These are phyloP conservation scores for Closterium sp. DNA, from an alignment of 139 green algal genomes.

Conservation along the genomic window DNA sequence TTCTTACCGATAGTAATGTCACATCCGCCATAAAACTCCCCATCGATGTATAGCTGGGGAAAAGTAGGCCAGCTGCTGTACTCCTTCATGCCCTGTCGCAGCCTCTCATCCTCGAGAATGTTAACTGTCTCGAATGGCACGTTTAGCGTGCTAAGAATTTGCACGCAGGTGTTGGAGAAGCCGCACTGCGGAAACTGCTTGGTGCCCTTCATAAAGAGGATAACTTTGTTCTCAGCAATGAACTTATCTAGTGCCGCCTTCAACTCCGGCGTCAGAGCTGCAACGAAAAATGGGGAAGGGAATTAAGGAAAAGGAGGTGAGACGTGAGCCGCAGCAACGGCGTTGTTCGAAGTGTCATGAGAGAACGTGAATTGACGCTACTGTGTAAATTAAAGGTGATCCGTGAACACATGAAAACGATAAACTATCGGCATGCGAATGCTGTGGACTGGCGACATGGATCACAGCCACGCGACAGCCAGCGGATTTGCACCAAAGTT, in stretches of 20 bases:
- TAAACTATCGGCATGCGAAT: background rate
- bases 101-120: slow-evolving; percentile 86
- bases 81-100: slow-evolving; percentile 62
- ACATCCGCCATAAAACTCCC: slow-evolving; percentile 93
- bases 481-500: background rate
- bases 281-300: background rate
- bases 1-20: slow-evolving; percentile 90
- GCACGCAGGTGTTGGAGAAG: slow-evolving; percentile 92
- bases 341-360: too few relatives aligned
- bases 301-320: background rate
- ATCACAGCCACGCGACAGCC: background rate
- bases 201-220: slow-evolving; percentile 93
- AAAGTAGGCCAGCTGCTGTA: slow-evolving; percentile 85
- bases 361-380: too few relatives aligned
- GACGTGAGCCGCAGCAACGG: too few relatives aligned
- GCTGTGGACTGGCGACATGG: background rate
- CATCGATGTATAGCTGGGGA: slow-evolving; percentile 92
- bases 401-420: too few relatives aligned
- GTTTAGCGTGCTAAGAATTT: slow-evolving; percentile 79
- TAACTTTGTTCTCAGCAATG: slow-evolving; percentile 37
- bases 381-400: too few relatives aligned
- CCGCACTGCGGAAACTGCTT: slow-evolving; percentile 89
- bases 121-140: slow-evolving; percentile 85
- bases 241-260: slow-evolving; percentile 49
- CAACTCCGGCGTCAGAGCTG: slow-evolving; percentile 47